Percentiles rank a stretch among this genome's conserved stretches.
These are phyloP conservation scores for Macrophomina tecta DNA, from an alignment of 2,329 filamentous ascomycete species.

Conservation along the genomic window DNA sequence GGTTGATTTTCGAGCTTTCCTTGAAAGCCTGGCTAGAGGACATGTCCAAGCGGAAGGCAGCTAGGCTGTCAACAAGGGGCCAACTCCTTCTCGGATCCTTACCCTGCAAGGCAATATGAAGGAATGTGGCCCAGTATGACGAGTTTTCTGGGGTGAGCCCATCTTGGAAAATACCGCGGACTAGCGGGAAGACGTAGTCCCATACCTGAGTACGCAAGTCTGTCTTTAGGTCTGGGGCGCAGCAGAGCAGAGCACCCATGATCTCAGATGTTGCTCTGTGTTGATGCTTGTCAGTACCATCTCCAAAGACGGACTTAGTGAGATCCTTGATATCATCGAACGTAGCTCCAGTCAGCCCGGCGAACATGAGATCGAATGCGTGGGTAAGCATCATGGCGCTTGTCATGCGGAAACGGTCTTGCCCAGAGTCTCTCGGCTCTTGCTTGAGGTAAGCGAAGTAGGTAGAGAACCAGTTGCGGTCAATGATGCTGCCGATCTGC, in stretches of 20 bases:
- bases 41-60: constrained; percentile 90
- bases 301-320: constrained; percentile 77
- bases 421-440: constrained; percentile 80
- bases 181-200: constrained; percentile 87
- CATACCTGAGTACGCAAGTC: constrained; percentile 79
- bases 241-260: constrained; percentile 80
- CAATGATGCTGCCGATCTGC: constrained; percentile 81
- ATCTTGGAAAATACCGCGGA: constrained; percentile 86
- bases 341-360: constrained; percentile 75
- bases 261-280: constrained; percentile 96
- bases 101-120: constrained; percentile 85
- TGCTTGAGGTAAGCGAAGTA: constrained; percentile 96
- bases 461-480: constrained; percentile 82
- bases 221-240: constrained; percentile 77
- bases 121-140: constrained; percentile 91
- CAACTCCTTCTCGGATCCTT: constrained; percentile 88
- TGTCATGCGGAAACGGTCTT: constrained; percentile 88
- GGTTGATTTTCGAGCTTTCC: constrained; percentile 92
- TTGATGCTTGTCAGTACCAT: constrained; percentile 96
- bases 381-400: constrained; percentile 87
- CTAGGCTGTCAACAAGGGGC: constrained; percentile 83
- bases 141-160: constrained; percentile 93
- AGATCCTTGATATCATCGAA: constrained; percentile 89
- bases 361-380: constrained; percentile 86
- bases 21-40: constrained; percentile 97